These are phyloP conservation scores for Penicillium capsulatum DNA, from an alignment of 2,329 filamentous ascomycete species.

Conservation along the genomic window DNA sequence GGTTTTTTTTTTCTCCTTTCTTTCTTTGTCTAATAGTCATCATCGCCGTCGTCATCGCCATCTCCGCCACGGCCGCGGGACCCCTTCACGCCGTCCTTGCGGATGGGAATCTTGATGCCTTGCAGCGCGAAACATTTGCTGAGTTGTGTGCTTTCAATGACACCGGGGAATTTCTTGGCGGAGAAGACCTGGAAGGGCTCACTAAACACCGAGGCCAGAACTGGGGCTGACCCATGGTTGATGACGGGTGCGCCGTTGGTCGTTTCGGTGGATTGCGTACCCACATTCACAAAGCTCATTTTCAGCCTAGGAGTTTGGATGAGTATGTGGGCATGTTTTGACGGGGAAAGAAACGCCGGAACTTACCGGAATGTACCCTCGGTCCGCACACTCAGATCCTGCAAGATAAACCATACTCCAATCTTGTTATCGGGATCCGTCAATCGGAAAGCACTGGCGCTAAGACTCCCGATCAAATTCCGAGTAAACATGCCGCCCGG, in stretches of 20 bases:
- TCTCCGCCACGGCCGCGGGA: constrained; percentile 35
- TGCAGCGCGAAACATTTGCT: constrained; percentile 92
- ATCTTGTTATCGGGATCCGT: constrained; percentile 73
- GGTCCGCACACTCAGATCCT: constrained; percentile 89
- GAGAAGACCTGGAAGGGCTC: constrained; percentile 90
- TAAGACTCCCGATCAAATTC: constrained; percentile 88
- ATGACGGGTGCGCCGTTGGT: constrained; percentile 49
- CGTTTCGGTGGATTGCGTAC: constrained; percentile 43
- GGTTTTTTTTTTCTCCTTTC: constrained; percentile 2
- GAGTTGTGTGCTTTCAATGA: constrained; percentile 85
- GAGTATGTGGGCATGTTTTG: not conserved
- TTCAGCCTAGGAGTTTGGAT: constrained; percentile 49
- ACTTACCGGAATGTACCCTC: constrained; percentile 83
- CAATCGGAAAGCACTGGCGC: constrained; percentile 81
- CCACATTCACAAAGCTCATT: constrained; percentile 81
- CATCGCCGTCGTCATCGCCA: constrained; percentile 32
- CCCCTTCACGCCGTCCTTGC: constrained; percentile 68
- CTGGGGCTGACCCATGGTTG: constrained; percentile 71
- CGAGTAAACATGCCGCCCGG: constrained; percentile 85
- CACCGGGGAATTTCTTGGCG: constrained; percentile 96
- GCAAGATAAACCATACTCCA: constrained; percentile 94
- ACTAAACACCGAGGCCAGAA: constrained; percentile 81
- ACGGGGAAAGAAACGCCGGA: not conserved
- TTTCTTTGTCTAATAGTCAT: constrained; percentile 24
- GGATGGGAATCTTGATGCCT: constrained; percentile 93